Percentiles rank a stretch among this genome's conserved stretches.
Evolutionary conservation across 768 basidiomycete genomes (phyloP).

Genomic region (Hortiboletus flavorubellus): DNA sequence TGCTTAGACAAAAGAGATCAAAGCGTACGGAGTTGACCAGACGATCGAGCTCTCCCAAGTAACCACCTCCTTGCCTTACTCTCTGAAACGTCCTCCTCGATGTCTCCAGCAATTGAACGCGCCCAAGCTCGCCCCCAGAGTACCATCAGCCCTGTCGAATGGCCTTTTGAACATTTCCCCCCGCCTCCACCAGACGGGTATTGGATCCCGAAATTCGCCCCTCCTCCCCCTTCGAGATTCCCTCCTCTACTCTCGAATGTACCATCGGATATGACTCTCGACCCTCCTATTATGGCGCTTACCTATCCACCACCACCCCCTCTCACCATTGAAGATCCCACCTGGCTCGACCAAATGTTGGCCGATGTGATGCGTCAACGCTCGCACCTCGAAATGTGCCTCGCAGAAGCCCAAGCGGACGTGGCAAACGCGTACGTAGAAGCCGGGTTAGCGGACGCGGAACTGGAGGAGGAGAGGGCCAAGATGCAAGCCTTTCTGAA

Average conservation of each 20-base stretch:
- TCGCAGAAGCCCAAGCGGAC: slow-evolving; percentile 18
- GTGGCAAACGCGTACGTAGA: slow-evolving; percentile 24
- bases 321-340: slow-evolving; percentile 24
- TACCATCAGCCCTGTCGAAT: slow-evolving; percentile 9
- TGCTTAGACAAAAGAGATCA: neutral
- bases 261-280: slow-evolving; percentile 7
- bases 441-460: slow-evolving; percentile 24
- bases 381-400: slow-evolving; percentile 13
- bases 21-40: neutral
- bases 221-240: slow-evolving; percentile 18
- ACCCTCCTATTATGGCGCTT: slow-evolving; percentile 28
- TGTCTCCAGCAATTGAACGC: slow-evolving; percentile 1
- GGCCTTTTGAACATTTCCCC: slow-evolving; percentile 30
- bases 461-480: slow-evolving; percentile 22
- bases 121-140: neutral
- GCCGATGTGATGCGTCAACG: slow-evolving; percentile 27
- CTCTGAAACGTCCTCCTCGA: slow-evolving; percentile 1
- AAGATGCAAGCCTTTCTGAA: slow-evolving; percentile 26
- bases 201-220: slow-evolving; percentile 24
- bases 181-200: slow-evolving; percentile 24
- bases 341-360: slow-evolving; percentile 27
- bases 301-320: slow-evolving; percentile 28
- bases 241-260: slow-evolving; percentile 3
- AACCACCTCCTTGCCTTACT: neutral
- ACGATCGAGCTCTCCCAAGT: neutral